Percentiles rank a stretch among this genome's conserved stretches.
phyloP scores from a whole-genome alignment of 2,329 filamentous ascomycete genomes.

The Colletotrichum nymphaeae region DNA sequence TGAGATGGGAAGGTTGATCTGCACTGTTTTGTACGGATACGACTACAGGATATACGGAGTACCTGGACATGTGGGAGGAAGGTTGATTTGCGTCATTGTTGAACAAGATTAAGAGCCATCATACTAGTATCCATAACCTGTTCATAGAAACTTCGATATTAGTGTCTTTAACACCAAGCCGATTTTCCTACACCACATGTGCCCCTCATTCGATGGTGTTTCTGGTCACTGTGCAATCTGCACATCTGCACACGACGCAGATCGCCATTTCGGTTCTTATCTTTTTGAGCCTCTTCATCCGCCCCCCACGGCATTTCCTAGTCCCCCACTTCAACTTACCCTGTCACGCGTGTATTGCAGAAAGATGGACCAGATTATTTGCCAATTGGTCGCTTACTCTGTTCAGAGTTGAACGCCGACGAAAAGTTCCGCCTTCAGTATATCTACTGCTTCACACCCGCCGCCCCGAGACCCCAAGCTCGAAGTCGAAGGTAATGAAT shows the following conservation, averaged over 20 bases:
- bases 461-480: too few species aligned
- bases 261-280: background rate
- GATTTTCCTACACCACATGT: background rate
- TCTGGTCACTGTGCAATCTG: background rate
- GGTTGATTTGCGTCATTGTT: slow-evolving; percentile 2
- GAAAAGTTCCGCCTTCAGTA: background rate
- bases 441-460: too few species aligned
- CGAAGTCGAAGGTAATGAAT: too few species aligned
- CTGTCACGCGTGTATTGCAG: too few species aligned
- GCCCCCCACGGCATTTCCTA: background rate
- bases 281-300: background rate
- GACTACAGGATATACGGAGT: slow-evolving; percentile 9
- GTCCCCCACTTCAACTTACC: background rate
- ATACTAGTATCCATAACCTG: slow-evolving; percentile 9
- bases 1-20: background rate
- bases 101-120: background rate
- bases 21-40: slow-evolving; percentile 9
- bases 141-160: slow-evolving; percentile 25
- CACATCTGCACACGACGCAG: background rate
- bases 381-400: too few species aligned
- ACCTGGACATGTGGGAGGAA: background rate
- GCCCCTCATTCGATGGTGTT: background rate
- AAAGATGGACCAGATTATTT: too few species aligned
- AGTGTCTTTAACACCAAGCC: background rate
- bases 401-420: too few species aligned